Base-by-base conservation (phyloP, 768 basidiomycete genomes). In the Boletales sp. region DNA sequence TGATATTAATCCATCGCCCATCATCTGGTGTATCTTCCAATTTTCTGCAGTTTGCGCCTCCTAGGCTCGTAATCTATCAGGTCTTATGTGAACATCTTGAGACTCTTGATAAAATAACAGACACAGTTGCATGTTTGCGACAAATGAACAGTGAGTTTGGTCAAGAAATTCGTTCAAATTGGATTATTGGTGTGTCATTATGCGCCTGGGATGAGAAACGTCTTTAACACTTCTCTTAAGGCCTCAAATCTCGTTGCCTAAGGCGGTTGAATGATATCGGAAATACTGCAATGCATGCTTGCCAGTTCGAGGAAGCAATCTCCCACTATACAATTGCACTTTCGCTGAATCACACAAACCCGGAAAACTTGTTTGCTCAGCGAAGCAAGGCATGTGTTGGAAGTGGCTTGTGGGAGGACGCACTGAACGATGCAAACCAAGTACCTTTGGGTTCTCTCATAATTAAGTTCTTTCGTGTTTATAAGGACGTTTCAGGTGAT, bases 401-500 rank as follows among this genome's bases (percentile, higher is more conserved):
- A 8, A 43, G 13, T 15, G 34, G 25, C 9, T 19, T 6, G 19
- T 49, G 48, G 48, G 41, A 49, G 25, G 41, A 35, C 33, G 48
- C 48, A 3, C 12, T 42, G 14, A 25, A 42, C 2, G 48, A 49
- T 18, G 41, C 41, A 17, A 30, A 30, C 15, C n/a, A 30, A n/a
- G 42, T 12, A 15, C 41, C 38, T 54, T 57, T 28, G 25, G 25
- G 2, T 11, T 34, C 14, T 34, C 7, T 8, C 12, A 12, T 34
- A 8, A 17, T 28, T 13, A 11, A 18, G 13, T 38, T 18, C 17
- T 30, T 42, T 19, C 37, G 8, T 32, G 12, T 37, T 46, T 2
- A 46, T 10, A 9, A 5, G 5, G 5, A 28, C 11, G 18, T 8
- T 17, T 41, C 9, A 57, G 56, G 57, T 19, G 4, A 57, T 58